These are phyloP conservation scores for Hysterangium stoloniferum DNA, from an alignment of 768 basidiomycete species.

Conservation along the genomic window DNA sequence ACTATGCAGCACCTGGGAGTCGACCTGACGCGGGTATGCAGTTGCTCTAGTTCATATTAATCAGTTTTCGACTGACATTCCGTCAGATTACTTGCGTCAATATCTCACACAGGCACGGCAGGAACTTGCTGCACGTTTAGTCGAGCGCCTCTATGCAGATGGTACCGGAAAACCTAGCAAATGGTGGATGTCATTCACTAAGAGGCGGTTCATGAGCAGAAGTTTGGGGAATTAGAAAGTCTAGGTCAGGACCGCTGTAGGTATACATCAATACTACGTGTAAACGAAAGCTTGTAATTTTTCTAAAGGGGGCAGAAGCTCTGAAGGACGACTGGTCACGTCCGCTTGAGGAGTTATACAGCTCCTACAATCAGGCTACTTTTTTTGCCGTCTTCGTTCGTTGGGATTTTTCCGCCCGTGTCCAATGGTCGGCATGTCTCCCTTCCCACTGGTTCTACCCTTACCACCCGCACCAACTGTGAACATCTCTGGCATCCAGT, in stretches of 20 bases:
- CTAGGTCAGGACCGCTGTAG: slow-evolving; percentile 27
- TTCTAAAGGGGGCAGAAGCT: background rate
- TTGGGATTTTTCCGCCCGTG: slow-evolving; percentile 89
- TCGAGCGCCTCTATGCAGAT: slow-evolving; percentile 86
- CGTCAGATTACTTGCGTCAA: slow-evolving; percentile 75
- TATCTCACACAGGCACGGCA: slow-evolving; percentile 92
- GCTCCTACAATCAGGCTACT: slow-evolving; percentile 5
- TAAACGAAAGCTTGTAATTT: background rate
- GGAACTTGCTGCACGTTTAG: slow-evolving; percentile 79
- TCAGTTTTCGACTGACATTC: slow-evolving; percentile 1
- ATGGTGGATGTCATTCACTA: slow-evolving; percentile 99
- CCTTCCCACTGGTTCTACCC: slow-evolving; percentile 45
- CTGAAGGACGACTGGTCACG: no score
- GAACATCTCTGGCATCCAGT: slow-evolving; percentile 84
- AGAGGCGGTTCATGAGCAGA: slow-evolving; percentile 93
- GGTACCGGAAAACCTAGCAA: slow-evolving; percentile 94
- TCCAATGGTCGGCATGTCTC: slow-evolving; percentile 75
- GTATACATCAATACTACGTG: slow-evolving; percentile 8
- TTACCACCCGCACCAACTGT: slow-evolving; percentile 61
- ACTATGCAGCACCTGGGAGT: slow-evolving; percentile 76
- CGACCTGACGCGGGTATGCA: slow-evolving; percentile 73
- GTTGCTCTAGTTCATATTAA: background rate
- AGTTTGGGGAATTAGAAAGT: slow-evolving; percentile 73
- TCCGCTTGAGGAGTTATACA: no score
- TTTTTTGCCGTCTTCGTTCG: slow-evolving; percentile 49